These are phyloP conservation scores for Plectosphaerella sp. DNA, from an alignment of 2,329 filamentous ascomycete genomes.

Conservation along the genomic window DNA sequence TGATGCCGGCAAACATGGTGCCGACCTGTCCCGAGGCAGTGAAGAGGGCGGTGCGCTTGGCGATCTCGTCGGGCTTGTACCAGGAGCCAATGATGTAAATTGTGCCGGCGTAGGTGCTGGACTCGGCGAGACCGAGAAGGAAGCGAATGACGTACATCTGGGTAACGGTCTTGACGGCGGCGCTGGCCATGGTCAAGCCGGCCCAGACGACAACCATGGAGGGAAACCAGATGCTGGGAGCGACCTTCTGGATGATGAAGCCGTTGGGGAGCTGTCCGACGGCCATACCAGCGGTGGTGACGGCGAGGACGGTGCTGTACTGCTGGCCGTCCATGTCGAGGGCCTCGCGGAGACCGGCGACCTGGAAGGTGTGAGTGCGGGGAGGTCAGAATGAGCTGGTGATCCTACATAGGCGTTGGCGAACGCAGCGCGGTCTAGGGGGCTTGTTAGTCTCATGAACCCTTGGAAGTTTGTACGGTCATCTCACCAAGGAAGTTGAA, in stretches of 20 bases:
- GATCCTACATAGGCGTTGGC: constrained; percentile 10
- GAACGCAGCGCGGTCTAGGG: constrained; percentile 10
- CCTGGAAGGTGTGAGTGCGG: constrained; percentile 1
- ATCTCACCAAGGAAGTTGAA: constrained; percentile 31
- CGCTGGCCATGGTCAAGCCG: constrained; percentile 31
- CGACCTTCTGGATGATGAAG: constrained; percentile 42
- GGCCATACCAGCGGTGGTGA: constrained; percentile 19
- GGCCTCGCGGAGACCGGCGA: constrained; percentile 54
- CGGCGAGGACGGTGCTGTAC: constrained; percentile 57
- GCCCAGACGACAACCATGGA: constrained; percentile 44
- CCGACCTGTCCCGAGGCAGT: constrained; percentile 56
- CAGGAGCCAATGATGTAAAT: constrained; percentile 45
- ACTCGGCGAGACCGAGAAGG: constrained; percentile 32
- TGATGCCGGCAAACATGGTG: constrained; percentile 54
- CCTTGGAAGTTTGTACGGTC: neutral
- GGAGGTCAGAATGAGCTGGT: neutral
- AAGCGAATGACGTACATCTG: constrained; percentile 33
- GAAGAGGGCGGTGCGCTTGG: constrained; percentile 60
- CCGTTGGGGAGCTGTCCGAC: constrained; percentile 40
- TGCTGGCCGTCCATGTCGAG: constrained; percentile 51
- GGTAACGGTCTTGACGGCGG: constrained; percentile 16
- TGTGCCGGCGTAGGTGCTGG: constrained; percentile 33
- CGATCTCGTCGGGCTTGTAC: constrained; percentile 58
- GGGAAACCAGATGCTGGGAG: constrained; percentile 43
- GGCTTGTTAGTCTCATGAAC: neutral